phyloP scores from a whole-genome alignment of 2,329 filamentous ascomycete species.

The Nectriaceae sp. region DNA sequence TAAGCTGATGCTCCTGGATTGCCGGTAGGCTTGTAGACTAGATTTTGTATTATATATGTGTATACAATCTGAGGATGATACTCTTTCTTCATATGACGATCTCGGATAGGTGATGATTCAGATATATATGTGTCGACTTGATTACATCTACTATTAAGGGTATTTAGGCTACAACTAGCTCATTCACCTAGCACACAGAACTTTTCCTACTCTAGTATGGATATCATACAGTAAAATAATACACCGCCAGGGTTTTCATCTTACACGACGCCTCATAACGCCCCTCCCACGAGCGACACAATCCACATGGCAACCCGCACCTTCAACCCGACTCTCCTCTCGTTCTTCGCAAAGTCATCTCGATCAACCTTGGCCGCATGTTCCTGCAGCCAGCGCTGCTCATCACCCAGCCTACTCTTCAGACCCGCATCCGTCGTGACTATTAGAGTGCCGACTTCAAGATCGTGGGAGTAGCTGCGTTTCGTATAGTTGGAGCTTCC shows the following conservation, averaged over 20 bases:
- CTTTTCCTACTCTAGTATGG: neutral
- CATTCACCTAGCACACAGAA: no score
- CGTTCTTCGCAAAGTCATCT: slow-evolving; percentile 78
- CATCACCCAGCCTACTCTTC: slow-evolving; percentile 72
- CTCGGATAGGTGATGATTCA: no score
- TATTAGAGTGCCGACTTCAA: slow-evolving; percentile 86
- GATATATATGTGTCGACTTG: no score
- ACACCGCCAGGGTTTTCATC: neutral
- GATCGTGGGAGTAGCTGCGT: slow-evolving; percentile 85
- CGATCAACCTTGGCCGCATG: slow-evolving; percentile 69
- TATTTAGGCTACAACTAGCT: no score
- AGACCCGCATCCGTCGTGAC: slow-evolving; percentile 76
- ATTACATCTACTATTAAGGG: no score
- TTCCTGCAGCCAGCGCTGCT: slow-evolving; percentile 78
- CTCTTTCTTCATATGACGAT: slow-evolving; percentile 4
- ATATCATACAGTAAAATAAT: slow-evolving; percentile 6
- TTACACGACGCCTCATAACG: slow-evolving; percentile 60
- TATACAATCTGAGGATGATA: slow-evolving; percentile 23
- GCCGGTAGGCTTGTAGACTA: slow-evolving; percentile 22
- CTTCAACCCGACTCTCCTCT: slow-evolving; percentile 81
- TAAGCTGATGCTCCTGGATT: no score
- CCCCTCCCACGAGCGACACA: slow-evolving; percentile 81
- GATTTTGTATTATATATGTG: slow-evolving; percentile 31
- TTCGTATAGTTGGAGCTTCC: slow-evolving; percentile 97
- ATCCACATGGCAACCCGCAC: slow-evolving; percentile 94